Evolutionary conservation across 805 yeast species (phyloP), one percentile per base, ranked within the genome.

Genomic region (Wickerhamomyces alni): DNA sequence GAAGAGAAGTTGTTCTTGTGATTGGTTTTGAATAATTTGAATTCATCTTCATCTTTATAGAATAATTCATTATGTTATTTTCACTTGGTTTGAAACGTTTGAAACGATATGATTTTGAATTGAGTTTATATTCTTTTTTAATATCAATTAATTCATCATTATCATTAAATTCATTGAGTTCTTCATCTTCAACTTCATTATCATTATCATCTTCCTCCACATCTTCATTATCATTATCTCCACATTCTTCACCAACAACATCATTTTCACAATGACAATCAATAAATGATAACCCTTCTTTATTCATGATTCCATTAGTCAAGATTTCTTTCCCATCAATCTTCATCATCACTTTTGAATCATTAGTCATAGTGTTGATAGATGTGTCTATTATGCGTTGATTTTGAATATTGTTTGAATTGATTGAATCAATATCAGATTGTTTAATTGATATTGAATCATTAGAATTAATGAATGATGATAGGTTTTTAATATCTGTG

Each of bases 311-410:
- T 0, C 51, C 62, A 25, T 42, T 43, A 12, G 54, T 47, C 21
- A 50, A 45, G 5, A 43, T 33, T 18, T 42, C 41, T 13, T 50
- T 33, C 21, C 51, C 59, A 27, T 48, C 60, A 18, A 54, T 48
- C 26, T 51, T 51, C 33, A 56, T 45, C 12, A 11, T 26, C 6
- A 26, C 12, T 11, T 26, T 26, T 26, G 28, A 26, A 11, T 6
- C n/a, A 11, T 5, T 26, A 9, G 28, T 11, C 8, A 5, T 6
- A 9, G 6, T 26, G 6, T 26, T 26, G n/a, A 26, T 13, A 6
- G 24, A 7, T 9, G 9, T 6, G 9, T 21, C 24, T 21, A 21
- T 7, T 21, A 21, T 21, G 24, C 9, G 24, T 6, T 26, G 28
- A 13, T 26, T 5, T 26, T 24, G 8, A 11, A 24, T 8, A 8